Base-by-base conservation (phyloP, 2,329 filamentous ascomycete genomes). In the Alternaria longipes region DNA sequence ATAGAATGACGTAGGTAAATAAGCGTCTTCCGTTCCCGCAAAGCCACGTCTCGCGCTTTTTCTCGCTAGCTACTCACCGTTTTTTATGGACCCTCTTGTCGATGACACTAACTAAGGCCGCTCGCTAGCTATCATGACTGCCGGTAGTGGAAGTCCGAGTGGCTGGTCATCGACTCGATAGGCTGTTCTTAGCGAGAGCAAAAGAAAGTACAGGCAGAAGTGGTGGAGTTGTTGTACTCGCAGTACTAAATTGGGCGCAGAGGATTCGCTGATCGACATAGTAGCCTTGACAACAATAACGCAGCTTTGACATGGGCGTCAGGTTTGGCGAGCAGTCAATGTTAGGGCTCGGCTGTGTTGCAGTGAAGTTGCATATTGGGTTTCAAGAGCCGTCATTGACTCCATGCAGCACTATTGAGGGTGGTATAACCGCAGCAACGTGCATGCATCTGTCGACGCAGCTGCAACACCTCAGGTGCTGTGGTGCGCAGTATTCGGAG, bases 51-150 rank as follows among this genome's bases (percentile, higher is more conserved):
- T 50, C 30, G 30, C 30, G 20, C 38, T 54, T 54, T 32, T 32
- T 26, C 38, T 44, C 28, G 40, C 26, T 54, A 34, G 26, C 26
- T 24, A 44, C 40, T 24, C 40, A 54, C 46, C 34, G 46, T 34
- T 50, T 50, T 50, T 38, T 24, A 50, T 36, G 46, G 51, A 54
- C 51, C 51, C 40, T 54, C 51, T 14, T 4, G 40, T 20, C 28
- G 51, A 54, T 54, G 51, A 28, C 51, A 54, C 51, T 54, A 54
- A 24, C 12, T 3, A 44, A 34, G 36, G 16, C 20, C 7, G 8
- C 12, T 54, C 51, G 20, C 38, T 14, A 50, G 20, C 36, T 26
- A 8, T 50, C 18, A 41, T 14, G 32, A 24, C 14, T 50, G 46
- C 30, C 30, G 20, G 32, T 36, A 16, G 32, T 50, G 8, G 12